Conservation (phyloP, 164 flowering plant genomes). For the Taxillus chinensis region DNA sequence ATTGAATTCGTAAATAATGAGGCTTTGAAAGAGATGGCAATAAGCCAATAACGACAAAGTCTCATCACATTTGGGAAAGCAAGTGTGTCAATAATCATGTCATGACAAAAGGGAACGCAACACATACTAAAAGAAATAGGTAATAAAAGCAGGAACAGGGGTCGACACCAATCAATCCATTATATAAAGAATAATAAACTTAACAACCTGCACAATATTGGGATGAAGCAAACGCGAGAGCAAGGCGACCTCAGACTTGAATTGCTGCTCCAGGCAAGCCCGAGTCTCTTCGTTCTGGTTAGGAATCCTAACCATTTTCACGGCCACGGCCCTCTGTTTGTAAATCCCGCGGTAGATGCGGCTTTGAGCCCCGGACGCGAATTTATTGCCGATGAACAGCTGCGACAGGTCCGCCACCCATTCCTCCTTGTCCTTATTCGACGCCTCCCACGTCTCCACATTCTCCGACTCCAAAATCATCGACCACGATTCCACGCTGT, state of each 20-base stretch:
- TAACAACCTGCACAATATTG: constrained; percentile 82
- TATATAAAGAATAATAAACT: too few species aligned
- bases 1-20: too few species aligned
- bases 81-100: too few species aligned
- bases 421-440: constrained; percentile 60
- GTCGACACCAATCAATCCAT: too few species aligned
- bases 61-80: too few species aligned
- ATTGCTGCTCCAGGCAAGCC: constrained; percentile 62
- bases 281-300: constrained; percentile 66
- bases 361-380: constrained; percentile 94
- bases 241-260: constrained; percentile 77
- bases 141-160: too few species aligned
- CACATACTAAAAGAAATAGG: too few species aligned
- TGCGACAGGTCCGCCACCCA: constrained; percentile 96
- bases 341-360: constrained; percentile 88
- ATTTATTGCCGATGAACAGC: constrained; percentile 88
- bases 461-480: constrained; percentile 83
- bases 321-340: constrained; percentile 94
- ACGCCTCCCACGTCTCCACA: constrained; percentile 51
- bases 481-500: constrained; percentile 95
- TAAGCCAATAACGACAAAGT: too few species aligned
- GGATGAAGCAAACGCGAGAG: constrained; percentile 87
- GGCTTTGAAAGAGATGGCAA: too few species aligned
- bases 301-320: constrained; percentile 87
- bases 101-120: too few species aligned